phyloP scores from a whole-genome alignment of 768 basidiomycete species.

The Suillus subalutaceus region DNA sequence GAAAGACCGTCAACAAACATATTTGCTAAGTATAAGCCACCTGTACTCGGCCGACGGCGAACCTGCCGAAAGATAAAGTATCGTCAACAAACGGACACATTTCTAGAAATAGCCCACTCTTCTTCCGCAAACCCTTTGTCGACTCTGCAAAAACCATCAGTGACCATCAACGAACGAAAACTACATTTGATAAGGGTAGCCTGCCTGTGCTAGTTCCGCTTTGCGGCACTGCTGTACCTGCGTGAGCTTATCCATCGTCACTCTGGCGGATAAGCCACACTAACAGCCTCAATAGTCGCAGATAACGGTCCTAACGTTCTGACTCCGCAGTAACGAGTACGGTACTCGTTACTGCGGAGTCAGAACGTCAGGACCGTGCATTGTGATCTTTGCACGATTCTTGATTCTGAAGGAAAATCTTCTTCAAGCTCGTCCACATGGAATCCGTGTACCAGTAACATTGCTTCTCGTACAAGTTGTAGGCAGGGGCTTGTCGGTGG shows the following conservation, averaged over 20 bases:
- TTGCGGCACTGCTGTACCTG: not conserved
- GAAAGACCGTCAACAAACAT: too few species aligned
- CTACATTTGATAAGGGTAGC: not conserved
- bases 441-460: not conserved
- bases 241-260: not conserved
- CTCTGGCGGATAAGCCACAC: not conserved
- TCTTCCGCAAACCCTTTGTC: too few species aligned
- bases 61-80: too few species aligned
- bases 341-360: too few species aligned
- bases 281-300: not conserved
- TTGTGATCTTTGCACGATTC: not conserved
- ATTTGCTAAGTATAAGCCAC: too few species aligned
- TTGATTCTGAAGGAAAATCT: not conserved
- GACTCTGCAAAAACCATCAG: too few species aligned
- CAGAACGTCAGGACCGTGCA: too few species aligned
- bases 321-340: not conserved
- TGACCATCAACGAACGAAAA: too few species aligned
- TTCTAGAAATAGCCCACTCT: too few species aligned
- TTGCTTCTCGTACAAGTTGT: too few species aligned
- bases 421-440: not conserved
- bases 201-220: not conserved
- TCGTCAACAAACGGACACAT: too few species aligned
- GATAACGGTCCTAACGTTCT: not conserved
- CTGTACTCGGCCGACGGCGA: too few species aligned
- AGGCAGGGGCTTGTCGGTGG: not conserved